These are phyloP conservation scores for Novakomyces olei DNA, from an alignment of 805 yeast genomes.

Conservation along the genomic window DNA sequence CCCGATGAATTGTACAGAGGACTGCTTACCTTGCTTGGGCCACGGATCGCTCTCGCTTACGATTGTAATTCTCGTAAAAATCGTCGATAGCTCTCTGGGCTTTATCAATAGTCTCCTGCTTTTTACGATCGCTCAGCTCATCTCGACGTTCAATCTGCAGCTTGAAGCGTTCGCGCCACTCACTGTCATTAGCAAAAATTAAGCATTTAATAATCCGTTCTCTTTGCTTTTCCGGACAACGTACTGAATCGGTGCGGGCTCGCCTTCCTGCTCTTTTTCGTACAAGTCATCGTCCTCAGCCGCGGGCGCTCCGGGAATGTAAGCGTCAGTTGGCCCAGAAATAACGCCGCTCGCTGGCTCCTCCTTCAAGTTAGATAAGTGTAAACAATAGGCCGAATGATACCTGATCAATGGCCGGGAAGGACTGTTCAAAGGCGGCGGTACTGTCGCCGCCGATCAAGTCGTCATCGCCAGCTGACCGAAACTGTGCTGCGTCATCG, in stretches of 20 bases:
- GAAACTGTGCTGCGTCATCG: slow-evolving; percentile 11
- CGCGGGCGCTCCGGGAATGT: slow-evolving; percentile 2
- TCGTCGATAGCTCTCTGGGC: slow-evolving; percentile 75
- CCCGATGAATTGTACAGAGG: neutral
- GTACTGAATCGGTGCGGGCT: slow-evolving; percentile 31
- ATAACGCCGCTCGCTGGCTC: slow-evolving; percentile 2
- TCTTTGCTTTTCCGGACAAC: slow-evolving; percentile 9
- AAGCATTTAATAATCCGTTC: slow-evolving; percentile 10
- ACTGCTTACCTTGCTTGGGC: slow-evolving; percentile 26
- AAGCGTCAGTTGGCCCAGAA: slow-evolving; percentile 4
- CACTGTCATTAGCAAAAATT: too few relatives aligned
- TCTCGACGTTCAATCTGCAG: slow-evolving; percentile 66
- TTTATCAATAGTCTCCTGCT: slow-evolving; percentile 42
- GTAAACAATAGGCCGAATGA: neutral
- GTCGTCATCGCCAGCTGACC: slow-evolving; percentile 5
- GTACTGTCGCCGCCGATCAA: neutral
- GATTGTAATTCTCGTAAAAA: slow-evolving; percentile 75
- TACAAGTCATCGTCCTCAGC: too few relatives aligned
- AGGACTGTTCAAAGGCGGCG: neutral
- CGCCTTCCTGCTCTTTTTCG: slow-evolving; percentile 16
- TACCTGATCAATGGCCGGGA: slow-evolving; percentile 1
- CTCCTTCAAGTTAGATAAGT: neutral
- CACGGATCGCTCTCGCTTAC: slow-evolving; percentile 50
- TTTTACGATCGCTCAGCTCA: slow-evolving; percentile 38
- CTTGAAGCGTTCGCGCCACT: slow-evolving; percentile 67